These are phyloP conservation scores for Immersiella caudata DNA, from an alignment of 495 filamentous ascomycete genomes.

Conservation along the genomic window DNA sequence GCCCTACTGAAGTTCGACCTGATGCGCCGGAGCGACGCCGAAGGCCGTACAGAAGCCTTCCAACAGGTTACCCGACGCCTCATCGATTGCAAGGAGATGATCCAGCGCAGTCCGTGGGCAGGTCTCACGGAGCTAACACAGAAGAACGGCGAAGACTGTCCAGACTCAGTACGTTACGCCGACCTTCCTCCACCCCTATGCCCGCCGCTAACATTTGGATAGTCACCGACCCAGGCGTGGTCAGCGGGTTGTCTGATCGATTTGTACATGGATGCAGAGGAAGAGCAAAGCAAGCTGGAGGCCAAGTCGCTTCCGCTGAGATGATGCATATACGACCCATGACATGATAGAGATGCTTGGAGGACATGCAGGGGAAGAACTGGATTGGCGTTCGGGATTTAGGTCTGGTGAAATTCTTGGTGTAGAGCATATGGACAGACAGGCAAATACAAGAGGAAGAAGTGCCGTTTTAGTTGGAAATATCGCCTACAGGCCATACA, in stretches of 20 bases:
- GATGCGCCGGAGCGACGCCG: slow-evolving; percentile 62
- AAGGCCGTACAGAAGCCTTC: slow-evolving; percentile 77
- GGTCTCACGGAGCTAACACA: slow-evolving; percentile 94
- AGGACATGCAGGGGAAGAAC: background rate
- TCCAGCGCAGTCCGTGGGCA: slow-evolving; percentile 79
- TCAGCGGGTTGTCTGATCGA: slow-evolving; percentile 92
- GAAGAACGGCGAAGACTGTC: slow-evolving; percentile 78
- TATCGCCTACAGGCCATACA: too few relatives aligned
- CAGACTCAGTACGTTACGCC: slow-evolving; percentile 73
- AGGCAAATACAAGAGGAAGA: background rate
- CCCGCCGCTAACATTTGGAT: slow-evolving; percentile 20
- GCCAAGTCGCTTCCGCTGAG: slow-evolving; percentile 28
- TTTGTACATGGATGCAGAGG: slow-evolving; percentile 84
- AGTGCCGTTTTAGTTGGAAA: too few relatives aligned
- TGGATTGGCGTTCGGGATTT: background rate
- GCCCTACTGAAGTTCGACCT: slow-evolving; percentile 91
- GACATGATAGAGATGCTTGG: background rate
- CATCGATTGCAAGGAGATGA: slow-evolving; percentile 76
- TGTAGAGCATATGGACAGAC: background rate
- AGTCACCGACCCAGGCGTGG: slow-evolving; percentile 95
- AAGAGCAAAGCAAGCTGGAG: slow-evolving; percentile 44
- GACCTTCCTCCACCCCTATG: background rate
- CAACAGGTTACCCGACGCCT: slow-evolving; percentile 89
- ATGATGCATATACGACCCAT: slow-evolving; percentile 8
- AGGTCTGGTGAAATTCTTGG: background rate